phyloP scores from a whole-genome alignment of 176 grass and related monocot genomes.

The Chloris gayana region DNA sequence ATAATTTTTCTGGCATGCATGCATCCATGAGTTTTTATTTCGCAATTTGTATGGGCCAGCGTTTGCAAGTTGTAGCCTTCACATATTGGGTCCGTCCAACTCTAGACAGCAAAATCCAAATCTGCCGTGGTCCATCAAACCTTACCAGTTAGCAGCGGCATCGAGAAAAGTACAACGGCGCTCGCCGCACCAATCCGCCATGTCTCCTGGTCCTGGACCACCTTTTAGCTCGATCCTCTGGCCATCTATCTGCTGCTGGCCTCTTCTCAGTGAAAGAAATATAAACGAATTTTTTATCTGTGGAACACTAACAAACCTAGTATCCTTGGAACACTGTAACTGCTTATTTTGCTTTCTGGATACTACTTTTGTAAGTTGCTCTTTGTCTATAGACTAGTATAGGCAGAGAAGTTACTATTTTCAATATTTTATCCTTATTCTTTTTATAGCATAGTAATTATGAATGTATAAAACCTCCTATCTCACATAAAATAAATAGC shows the following conservation, averaged over 20 bases:
- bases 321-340: no score
- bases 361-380: no score
- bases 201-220: conserved; percentile 3
- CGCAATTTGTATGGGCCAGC: neutral
- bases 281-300: neutral
- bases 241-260: neutral
- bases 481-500: no score
- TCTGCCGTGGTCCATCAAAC: neutral
- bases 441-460: no score
- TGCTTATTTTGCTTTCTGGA: no score
- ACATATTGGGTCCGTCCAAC: neutral
- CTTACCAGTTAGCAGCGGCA: conserved; percentile 2
- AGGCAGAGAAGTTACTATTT: no score
- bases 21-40: neutral
- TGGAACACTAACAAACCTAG: no score
- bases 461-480: no score
- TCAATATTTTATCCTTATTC: no score
- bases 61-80: neutral
- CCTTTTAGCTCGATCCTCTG: neutral
- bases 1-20: neutral
- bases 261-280: neutral
- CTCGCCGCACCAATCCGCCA: neutral
- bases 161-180: conserved; percentile 11
- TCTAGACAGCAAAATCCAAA: neutral
- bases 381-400: no score